Base-by-base conservation (phyloP, 2,329 filamentous ascomycete species). In the Aspergillus quadricinctus region DNA sequence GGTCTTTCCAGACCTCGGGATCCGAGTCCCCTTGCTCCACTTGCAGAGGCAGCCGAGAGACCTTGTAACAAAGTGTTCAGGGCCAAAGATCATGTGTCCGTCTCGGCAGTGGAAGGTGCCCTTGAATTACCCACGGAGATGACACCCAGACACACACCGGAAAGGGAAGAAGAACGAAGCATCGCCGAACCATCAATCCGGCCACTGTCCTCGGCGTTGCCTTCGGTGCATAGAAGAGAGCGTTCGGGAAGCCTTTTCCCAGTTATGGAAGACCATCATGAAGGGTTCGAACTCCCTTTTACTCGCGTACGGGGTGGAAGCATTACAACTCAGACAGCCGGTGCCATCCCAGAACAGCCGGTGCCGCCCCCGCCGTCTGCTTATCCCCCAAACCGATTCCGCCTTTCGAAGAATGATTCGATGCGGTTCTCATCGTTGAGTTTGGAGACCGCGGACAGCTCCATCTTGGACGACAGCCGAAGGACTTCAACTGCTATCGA, bases 371-470 rank as follows among this genome's bases (percentile, higher is more conserved):
- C 73, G 1, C 65, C 69, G 4, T 60, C 65, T 46, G 66, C 68
- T 9, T 68, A 64, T 54, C 64, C 63, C 19, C 63, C 64, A n/a
- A 69, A 69, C 45, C 62, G 70, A 37, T 69, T 72, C 54, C 68
- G 65, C 31, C 64, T 73, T 14, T 63, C 69, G 27, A 66, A 66
- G 54, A 72, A 73, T 43, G 71, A 73, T 53, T 74, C 71, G 4
- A 64, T 69, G 60, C 65, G 72, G 3, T 62, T 72, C 41, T 75
- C 72, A 11, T 72, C 70, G 1, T 58, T 72, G 57, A 75, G 72
- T 51, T 55, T 74, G 1, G 72, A 73, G 51, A 75, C 71, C 1
- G 72, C 69, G 3, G 70, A 73, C 56, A 75, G 71, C 53, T 74
- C 72, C 2, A 74, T 74, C 41, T 54, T 74, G 27, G 71, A 74